phyloP scores from a whole-genome alignment of 306 rosid genomes.

The Carpinus fangiana region DNA sequence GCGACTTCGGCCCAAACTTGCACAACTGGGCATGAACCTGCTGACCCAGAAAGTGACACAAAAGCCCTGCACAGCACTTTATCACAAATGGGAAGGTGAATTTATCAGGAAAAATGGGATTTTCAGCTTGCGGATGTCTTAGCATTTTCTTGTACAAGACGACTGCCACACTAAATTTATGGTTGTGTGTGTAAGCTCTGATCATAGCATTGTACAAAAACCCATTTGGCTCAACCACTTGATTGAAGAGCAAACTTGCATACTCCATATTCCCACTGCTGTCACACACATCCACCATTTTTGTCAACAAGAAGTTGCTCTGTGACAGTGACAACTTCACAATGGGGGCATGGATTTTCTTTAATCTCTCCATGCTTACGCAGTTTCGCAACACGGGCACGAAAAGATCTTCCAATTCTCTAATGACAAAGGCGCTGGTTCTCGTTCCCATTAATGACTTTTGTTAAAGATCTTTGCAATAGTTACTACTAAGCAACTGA shows the following conservation, averaged over 20 bases:
- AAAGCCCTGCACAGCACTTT: conserved; percentile 59
- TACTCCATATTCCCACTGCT: conserved; percentile 39
- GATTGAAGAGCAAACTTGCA: conserved; percentile 51
- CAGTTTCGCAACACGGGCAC: conserved; percentile 50
- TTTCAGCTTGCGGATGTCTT: conserved; percentile 21
- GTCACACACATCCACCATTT: conserved; percentile 68
- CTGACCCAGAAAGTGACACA: conserved; percentile 43
- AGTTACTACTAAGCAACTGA: not conserved
- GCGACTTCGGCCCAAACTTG: conserved; percentile 52
- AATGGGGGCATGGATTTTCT: conserved; percentile 55
- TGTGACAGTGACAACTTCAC: conserved; percentile 56
- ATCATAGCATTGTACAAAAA: conserved; percentile 64
- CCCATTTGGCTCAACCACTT: conserved; percentile 52
- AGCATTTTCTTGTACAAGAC: conserved; percentile 54
- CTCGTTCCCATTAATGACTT: conserved; percentile 26
- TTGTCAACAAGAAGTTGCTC: conserved; percentile 69
- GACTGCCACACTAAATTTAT: conserved; percentile 35
- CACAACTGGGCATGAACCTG: conserved; percentile 65
- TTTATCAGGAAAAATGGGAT: conserved; percentile 41
- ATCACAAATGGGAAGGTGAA: conserved; percentile 75
- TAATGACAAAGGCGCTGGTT: conserved; percentile 13
- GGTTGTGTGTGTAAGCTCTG: conserved; percentile 55
- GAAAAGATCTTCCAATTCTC: conserved; percentile 58
- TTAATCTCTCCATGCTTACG: conserved; percentile 28
- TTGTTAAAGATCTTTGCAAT: not conserved